These are phyloP conservation scores for Oryza punctata DNA, from an alignment of 176 grass and related monocot species.

Conservation along the genomic window DNA sequence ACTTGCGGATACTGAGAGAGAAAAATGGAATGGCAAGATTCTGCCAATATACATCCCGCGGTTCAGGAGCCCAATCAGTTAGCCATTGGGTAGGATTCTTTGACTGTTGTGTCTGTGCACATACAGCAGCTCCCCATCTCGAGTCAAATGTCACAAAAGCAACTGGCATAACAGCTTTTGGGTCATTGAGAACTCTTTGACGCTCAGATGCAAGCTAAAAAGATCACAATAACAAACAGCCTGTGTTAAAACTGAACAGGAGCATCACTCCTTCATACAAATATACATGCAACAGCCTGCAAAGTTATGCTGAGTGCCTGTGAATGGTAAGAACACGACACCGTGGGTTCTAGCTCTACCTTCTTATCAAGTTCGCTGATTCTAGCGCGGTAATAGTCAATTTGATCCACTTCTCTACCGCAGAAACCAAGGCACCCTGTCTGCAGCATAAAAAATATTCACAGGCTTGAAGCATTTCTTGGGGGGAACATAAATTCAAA, in stretches of 20 bases:
- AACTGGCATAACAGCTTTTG: constrained; percentile 93
- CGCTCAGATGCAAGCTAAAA: constrained; percentile 76
- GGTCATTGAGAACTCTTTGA: constrained; percentile 78
- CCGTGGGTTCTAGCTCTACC: constrained; percentile 38
- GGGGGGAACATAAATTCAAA: background rate
- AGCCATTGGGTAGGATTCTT: constrained; percentile 91
- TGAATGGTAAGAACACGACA: background rate
- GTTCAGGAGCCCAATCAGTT: constrained; percentile 95
- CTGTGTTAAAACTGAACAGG: constrained; percentile 23
- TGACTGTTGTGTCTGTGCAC: constrained; percentile 95
- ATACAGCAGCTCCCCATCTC: constrained; percentile 94
- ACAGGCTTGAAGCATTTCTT: constrained; percentile 7
- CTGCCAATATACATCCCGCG: constrained; percentile 92
- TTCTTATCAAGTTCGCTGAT: constrained; percentile 71
- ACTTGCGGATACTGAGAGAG: constrained; percentile 83
- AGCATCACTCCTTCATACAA: background rate
- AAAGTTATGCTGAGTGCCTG: background rate
- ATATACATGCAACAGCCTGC: background rate
- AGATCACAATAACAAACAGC: constrained; percentile 22
- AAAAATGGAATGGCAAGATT: constrained; percentile 98
- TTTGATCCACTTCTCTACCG: constrained; percentile 68
- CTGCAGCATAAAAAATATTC: constrained; percentile 50
- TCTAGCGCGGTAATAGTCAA: constrained; percentile 63
- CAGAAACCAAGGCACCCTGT: constrained; percentile 80
- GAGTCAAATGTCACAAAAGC: constrained; percentile 98